Base-by-base conservation (phyloP, 2,329 filamentous ascomycete species). In the Monosporascus sp. region DNA sequence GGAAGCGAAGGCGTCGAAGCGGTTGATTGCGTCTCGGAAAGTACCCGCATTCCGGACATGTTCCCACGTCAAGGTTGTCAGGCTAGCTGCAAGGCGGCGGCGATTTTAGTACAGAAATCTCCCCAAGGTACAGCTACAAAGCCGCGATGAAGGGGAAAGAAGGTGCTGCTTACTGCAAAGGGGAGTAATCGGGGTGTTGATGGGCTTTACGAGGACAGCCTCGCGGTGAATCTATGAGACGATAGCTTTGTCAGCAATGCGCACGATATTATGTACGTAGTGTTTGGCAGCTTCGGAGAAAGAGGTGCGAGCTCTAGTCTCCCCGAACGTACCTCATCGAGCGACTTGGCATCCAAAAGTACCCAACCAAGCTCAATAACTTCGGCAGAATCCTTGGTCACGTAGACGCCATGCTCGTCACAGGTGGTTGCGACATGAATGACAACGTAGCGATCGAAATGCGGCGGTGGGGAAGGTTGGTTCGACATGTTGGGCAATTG, bases 341-440 rank as follows among this genome's bases (percentile, higher is more conserved):
- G 88, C 59, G 83, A 88, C 77, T 93, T 94, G 61, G 90, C 88
- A 71, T 97, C 92, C 59, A 97, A 81, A 67, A 99, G 77, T 69
- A 97, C 96, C 94, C 94, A 99, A 60, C 93, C 94, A 70, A 99
- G 82, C 82, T 99, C 94, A 73, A 99, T 99, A 62, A 99, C 94
- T 78, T 99, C 94, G 58, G 94, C 94, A 55, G 94, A 97, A 75
- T 99, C 94, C 76, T 97, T 97, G 56, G 94, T 99, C 55, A 99
- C 94, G 74, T 99, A 99, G 61, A 99, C 94, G 59, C 94, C 94
- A 75, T 99, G 94, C 74, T 99, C 94, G 73, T 99, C 94, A 76
- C 94, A 99, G 63, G 94, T 99, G 37, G 94, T 99, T 60, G 94
- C 94, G 68, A 97, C 93, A 74, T 99, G 94, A 72, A 97, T 96